Conservation (phyloP, 805 yeast species). For the Torulaspora gathmanii region DNA sequence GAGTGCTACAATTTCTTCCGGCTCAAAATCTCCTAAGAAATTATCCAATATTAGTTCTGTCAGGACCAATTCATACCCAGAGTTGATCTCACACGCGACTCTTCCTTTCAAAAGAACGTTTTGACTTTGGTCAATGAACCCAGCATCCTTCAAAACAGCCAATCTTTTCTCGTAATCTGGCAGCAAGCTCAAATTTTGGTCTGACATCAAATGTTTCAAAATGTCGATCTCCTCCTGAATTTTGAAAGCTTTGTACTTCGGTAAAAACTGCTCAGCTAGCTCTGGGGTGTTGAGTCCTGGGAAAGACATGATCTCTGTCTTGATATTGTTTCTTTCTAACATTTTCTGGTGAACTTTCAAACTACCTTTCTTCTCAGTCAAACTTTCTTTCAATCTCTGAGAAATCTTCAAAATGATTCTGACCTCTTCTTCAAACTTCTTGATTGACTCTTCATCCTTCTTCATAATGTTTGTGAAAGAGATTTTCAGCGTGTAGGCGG, state of each 20-base stretch:
- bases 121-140: conserved; percentile 68
- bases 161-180: conserved; percentile 94
- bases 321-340: conserved; percentile 29
- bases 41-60: conserved; percentile 90
- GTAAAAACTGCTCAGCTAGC: conserved; percentile 44
- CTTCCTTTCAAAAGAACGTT: conserved; percentile 79
- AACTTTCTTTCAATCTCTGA: conserved; percentile 25
- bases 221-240: conserved; percentile 49
- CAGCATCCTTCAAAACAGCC: conserved; percentile 69
- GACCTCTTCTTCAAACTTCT: conserved; percentile 24
- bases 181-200: conserved; percentile 79
- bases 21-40: conserved; percentile 86
- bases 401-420: conserved; percentile 22
- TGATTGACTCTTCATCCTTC: conserved; percentile 25
- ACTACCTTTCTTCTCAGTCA: conserved; percentile 29
- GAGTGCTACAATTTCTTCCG: conserved; percentile 95
- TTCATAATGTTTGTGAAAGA: conserved; percentile 30
- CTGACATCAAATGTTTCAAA: conserved; percentile 63
- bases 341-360: conserved; percentile 31
- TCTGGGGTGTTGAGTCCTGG: conserved; percentile 37
- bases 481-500: conserved; percentile 25
- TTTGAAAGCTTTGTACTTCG: conserved; percentile 43
- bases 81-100: conserved; percentile 86
- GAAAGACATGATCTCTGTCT: conserved; percentile 17
- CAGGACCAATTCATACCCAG: conserved; percentile 85